A percentile compares a stretch with the other conserved stretches of the same genome.
Conservation (phyloP, 1,139 yeast species). For the Nakaseomyces delphensis region DNA sequence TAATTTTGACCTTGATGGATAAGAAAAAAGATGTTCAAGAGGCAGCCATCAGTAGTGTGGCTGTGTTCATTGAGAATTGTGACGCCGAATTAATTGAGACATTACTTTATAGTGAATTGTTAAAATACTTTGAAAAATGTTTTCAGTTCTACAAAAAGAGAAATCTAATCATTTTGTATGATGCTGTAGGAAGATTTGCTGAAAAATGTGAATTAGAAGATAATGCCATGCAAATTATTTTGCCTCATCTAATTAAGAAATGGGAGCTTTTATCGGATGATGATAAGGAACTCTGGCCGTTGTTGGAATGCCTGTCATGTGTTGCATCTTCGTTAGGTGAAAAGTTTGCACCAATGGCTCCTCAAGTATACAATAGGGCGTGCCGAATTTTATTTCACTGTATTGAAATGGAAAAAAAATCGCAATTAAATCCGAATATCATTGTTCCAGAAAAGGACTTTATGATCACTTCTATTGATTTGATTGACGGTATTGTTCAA, state of each 20-base stretch:
- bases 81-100: slow-evolving; percentile 50
- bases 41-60: slow-evolving; percentile 82
- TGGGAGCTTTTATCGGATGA: slow-evolving; percentile 71
- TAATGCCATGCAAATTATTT: slow-evolving; percentile 48
- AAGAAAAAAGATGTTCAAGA: slow-evolving; percentile 87
- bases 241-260: slow-evolving; percentile 73
- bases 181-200: slow-evolving; percentile 85
- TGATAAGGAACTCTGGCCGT: slow-evolving; percentile 82
- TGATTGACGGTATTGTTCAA: slow-evolving; percentile 86
- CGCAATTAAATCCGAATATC: slow-evolving; percentile 56
- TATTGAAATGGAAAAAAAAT: slow-evolving; percentile 57
- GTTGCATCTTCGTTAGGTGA: slow-evolving; percentile 84
- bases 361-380: slow-evolving; percentile 79
- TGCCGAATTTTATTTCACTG: slow-evolving; percentile 58
- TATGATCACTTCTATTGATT: slow-evolving; percentile 77
- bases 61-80: slow-evolving; percentile 72
- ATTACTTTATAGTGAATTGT: slow-evolving; percentile 51
- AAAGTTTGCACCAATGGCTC: slow-evolving; percentile 79
- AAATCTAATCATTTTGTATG: slow-evolving; percentile 73
- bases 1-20: slow-evolving; percentile 69
- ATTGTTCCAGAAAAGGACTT: slow-evolving; percentile 88
- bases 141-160: slow-evolving; percentile 72
- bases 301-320: slow-evolving; percentile 85
- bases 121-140: slow-evolving; percentile 64
- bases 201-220: slow-evolving; percentile 56